Percentiles rank a stretch among this genome's conserved stretches.
Conservation (phyloP, 164 flowering plant species). For the Dillenia suffruticosa region DNA sequence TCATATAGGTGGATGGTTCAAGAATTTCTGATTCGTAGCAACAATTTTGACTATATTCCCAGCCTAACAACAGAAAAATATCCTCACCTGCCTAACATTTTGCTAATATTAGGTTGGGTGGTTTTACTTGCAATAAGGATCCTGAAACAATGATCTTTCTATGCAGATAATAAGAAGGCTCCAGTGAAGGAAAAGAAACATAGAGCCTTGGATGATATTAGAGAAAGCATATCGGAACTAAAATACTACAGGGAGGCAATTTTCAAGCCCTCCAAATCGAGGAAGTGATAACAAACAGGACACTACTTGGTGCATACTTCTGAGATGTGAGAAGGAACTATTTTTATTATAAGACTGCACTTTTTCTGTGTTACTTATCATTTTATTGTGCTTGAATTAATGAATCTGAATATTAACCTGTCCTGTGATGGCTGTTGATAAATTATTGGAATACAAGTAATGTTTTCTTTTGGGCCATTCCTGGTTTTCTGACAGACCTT, state of each 20-base stretch:
- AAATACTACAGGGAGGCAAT: constrained; percentile 75
- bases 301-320: too few species aligned
- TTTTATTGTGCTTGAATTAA: too few species aligned
- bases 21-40: background rate
- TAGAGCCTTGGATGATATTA: constrained; percentile 94
- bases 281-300: constrained; percentile 24
- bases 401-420: too few species aligned
- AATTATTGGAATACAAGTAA: too few species aligned
- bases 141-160: background rate
- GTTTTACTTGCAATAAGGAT: background rate
- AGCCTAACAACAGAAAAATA: too few species aligned
- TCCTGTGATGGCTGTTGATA: too few species aligned
- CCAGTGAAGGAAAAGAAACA: constrained; percentile 78
- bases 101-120: background rate
- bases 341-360: too few species aligned
- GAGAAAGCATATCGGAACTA: constrained; percentile 82
- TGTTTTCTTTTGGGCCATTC: too few species aligned
- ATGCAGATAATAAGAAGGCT: constrained; percentile 59
- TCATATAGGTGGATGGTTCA: background rate
- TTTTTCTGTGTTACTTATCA: too few species aligned
- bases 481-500: too few species aligned
- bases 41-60: background rate
- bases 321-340: too few species aligned
- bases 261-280: constrained; percentile 45
- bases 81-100: background rate